Percentiles rank a stretch among this genome's conserved stretches.
Evolutionary conservation across 169 alveolate species (phyloP).

Genomic region (Babesia microti): DNA sequence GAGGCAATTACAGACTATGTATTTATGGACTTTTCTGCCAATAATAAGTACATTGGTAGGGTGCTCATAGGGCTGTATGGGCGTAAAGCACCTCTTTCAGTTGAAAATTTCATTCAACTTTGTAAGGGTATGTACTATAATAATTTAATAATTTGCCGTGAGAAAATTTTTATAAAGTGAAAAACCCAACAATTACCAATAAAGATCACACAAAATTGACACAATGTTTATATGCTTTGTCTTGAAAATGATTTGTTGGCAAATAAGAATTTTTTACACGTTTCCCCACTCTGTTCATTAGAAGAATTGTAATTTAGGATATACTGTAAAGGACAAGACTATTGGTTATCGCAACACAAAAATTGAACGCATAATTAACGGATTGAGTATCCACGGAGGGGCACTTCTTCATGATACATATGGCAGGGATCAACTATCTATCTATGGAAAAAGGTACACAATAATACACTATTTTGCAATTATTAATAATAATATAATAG

Average conservation of each 20-base stretch:
- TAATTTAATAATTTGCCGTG: no score
- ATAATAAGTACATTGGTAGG: constrained; percentile 54
- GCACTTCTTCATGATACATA: constrained; percentile 39
- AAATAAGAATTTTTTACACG: no score
- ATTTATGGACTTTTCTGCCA: constrained; percentile 53
- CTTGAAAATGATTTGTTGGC: no score
- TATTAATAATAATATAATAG: no score
- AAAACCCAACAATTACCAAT: no score
- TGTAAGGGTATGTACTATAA: no score
- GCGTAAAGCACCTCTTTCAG: constrained; percentile 52
- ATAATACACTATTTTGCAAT: neutral
- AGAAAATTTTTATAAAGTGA: no score
- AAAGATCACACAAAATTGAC: no score
- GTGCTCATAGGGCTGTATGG: constrained; percentile 59
- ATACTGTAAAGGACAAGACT: constrained; percentile 34
- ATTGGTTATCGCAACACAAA: constrained; percentile 54
- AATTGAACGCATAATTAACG: constrained; percentile 41
- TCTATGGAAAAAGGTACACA: constrained; percentile 35
- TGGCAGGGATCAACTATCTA: constrained; percentile 42
- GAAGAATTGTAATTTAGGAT: no score
- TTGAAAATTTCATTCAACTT: constrained; percentile 55
- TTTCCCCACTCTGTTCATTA: no score
- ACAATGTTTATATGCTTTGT: no score
- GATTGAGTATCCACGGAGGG: constrained; percentile 52
- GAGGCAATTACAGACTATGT: constrained; percentile 57